Conservation (phyloP, 192 early-diverging fungal species). For the Backusella sp. region DNA sequence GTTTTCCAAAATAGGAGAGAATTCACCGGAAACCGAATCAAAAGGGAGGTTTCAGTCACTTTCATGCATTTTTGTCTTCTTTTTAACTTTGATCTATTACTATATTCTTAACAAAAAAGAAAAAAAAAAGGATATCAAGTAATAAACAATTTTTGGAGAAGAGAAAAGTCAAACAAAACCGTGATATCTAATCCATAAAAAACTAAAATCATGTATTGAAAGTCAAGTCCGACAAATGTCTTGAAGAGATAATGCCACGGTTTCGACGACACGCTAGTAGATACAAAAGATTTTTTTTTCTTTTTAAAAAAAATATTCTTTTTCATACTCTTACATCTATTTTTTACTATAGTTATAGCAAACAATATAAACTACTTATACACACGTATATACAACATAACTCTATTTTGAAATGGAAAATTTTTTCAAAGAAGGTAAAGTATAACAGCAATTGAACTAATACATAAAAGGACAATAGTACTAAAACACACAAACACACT, state of each 20-base stretch:
- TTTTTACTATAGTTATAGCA: not conserved
- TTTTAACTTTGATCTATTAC: not conserved
- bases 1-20: not conserved
- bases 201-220: not conserved
- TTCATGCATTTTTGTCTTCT: not conserved
- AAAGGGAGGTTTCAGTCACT: not conserved
- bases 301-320: not conserved
- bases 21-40: not conserved
- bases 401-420: not conserved
- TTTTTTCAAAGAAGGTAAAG: not conserved
- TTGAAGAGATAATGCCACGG: not conserved
- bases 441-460: not conserved
- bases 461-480: not conserved
- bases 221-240: conserved; percentile 3
- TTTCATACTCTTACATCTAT: not conserved
- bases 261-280: not conserved
- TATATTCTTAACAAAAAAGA: not conserved
- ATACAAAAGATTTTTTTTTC: not conserved
- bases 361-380: not conserved
- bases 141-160: not conserved
- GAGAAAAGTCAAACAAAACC: not conserved
- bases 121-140: not conserved
- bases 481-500: not conserved
- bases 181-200: not conserved
- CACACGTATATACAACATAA: not conserved